Evolutionary conservation across 2,329 filamentous ascomycete species (phyloP), one percentile per base, ranked within the genome.

Genomic region (Diaporthe sp.): DNA sequence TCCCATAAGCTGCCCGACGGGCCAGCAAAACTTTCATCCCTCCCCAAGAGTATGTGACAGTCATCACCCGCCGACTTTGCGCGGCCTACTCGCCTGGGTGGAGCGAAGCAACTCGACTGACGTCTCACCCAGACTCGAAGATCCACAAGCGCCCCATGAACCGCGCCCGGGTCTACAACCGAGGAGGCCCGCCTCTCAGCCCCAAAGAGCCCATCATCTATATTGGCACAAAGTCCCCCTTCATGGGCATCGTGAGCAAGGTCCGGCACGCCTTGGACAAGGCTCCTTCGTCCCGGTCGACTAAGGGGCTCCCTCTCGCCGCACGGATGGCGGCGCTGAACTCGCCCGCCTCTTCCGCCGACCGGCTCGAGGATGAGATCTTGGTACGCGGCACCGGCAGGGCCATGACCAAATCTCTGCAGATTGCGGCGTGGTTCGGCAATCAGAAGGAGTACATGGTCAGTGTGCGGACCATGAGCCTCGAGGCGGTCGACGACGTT

Each of bases 401-500:
- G 77, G 93, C 93, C 10, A 91, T 95, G 39, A 85, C 88, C 75
- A 91, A 91, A 81, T 89, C 89, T 1, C 81, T 94, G 74, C 85
- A 88, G 35, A 81, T 95, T 8, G 93, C 90, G 0, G 81, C 89
- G 44, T 93, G 90, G 86, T 94, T 94, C 77, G 88, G 90, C 81
- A 86, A 89, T 71, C 88, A 92, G 81, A 84, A 82, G 17, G 90
- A 91, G 75, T 92, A 90, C 76, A 79, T 82, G 7, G 91, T 94
- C 1, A 83, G 85, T 77, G 79, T 94, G 69, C 85, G 87, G 80
- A 94, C 92, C 59, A 88, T 89, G 73, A 93, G 88, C 68, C 85
- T 93, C 22, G 86, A 86, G n/a, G 89, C 91, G 3, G 86, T 94
- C 58, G 93, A 95, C 79, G 93, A 94, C 81, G 84, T 94, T 39